A percentile compares a stretch with the other conserved stretches of the same genome.
Evolutionary conservation across 192 early-diverging fungal species (phyloP).

Genomic region (Coemansia sp.): DNA sequence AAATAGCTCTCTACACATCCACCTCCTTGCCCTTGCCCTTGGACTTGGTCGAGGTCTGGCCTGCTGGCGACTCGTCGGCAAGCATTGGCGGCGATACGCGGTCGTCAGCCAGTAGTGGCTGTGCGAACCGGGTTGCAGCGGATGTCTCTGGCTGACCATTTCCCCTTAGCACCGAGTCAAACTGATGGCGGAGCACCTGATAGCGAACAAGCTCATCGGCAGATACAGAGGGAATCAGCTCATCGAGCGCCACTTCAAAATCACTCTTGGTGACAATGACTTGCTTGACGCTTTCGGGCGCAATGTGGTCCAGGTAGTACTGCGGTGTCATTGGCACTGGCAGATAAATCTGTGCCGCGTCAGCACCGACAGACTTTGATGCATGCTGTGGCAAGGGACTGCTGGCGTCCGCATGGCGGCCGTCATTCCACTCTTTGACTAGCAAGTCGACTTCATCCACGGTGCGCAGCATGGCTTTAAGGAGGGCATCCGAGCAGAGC

Average conservation of each 20-base stretch:
- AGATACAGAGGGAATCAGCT: conserved; percentile 87
- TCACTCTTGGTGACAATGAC: conserved; percentile 80
- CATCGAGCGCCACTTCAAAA: conserved; percentile 77
- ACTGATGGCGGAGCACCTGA: conserved; percentile 72
- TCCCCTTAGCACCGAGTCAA: conserved; percentile 58
- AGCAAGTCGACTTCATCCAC: conserved; percentile 67
- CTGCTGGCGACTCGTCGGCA: neutral
- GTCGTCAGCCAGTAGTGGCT: neutral
- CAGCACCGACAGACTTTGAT: neutral
- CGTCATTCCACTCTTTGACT: conserved; percentile 47
- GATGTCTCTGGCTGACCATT: neutral
- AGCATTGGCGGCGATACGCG: neutral
- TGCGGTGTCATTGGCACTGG: conserved; percentile 75
- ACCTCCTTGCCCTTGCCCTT: conserved; percentile 45
- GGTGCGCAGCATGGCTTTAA: conserved; percentile 92
- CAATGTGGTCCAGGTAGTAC: conserved; percentile 88
- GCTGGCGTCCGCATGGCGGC: neutral
- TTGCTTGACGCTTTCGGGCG: conserved; percentile 62
- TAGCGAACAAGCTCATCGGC: conserved; percentile 86
- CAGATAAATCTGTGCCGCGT: conserved; percentile 5
- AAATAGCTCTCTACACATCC: conserved; percentile 9
- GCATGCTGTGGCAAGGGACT: conserved; percentile 2
- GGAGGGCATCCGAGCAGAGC: conserved; percentile 92
- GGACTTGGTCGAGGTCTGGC: neutral
- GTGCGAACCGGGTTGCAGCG: neutral